phyloP scores from a whole-genome alignment of 1,139 yeast genomes.

The Ogataea hybrid region DNA sequence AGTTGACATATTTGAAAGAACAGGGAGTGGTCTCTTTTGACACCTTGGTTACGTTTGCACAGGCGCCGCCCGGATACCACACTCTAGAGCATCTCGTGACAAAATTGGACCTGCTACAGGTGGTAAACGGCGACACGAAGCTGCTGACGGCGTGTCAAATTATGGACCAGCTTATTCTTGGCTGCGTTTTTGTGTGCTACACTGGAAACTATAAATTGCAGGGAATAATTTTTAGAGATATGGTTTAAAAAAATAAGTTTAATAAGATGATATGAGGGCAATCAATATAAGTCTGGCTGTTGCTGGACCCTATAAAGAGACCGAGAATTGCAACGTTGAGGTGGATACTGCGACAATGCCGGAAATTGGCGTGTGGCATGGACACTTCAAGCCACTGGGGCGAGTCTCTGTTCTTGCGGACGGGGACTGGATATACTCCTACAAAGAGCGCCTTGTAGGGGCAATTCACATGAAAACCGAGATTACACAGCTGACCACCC shows the following conservation, averaged over 20 bases:
- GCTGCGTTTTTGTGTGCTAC: conserved; percentile 25
- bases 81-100: conserved; percentile 18
- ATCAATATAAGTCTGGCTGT: background rate
- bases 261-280: conserved; percentile 7
- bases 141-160: conserved; percentile 32
- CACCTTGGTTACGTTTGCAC: conserved; percentile 22
- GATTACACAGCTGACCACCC: background rate
- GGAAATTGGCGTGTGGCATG: background rate
- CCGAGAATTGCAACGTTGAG: background rate
- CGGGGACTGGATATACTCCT: conserved; percentile 2
- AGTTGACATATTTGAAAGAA: conserved; percentile 22
- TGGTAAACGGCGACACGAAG: conserved; percentile 25
- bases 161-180: conserved; percentile 31
- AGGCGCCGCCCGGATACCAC: conserved; percentile 12
- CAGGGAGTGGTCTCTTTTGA: conserved; percentile 16
- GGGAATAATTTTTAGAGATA: conserved; percentile 30
- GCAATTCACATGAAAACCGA: conserved; percentile 3
- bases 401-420: background rate
- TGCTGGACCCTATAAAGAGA: background rate
- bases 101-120: conserved; percentile 12
- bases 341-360: background rate
- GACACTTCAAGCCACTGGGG: background rate
- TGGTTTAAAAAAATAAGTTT: conserved; percentile 15
- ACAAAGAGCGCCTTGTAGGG: conserved; percentile 1
- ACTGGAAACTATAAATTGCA: conserved; percentile 20